Evolutionary conservation across 495 filamentous ascomycete species (phyloP), one percentile per base, ranked within the genome.

Genomic region (Amniculicola lignicola): DNA sequence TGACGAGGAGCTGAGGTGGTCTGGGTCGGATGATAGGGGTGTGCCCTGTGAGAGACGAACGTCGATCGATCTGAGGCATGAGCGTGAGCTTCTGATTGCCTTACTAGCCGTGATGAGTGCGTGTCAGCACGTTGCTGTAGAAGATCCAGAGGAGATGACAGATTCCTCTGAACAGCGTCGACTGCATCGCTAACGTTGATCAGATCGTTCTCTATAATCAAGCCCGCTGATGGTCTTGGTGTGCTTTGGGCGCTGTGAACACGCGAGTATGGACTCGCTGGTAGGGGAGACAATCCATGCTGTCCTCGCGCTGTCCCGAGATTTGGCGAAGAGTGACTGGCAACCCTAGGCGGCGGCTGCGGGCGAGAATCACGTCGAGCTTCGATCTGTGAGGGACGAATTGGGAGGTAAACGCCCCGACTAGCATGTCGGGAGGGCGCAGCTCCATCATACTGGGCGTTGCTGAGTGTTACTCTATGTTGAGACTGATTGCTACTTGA

Each of bases 401-500:
- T 56, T 22, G 58, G 56, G 16, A 31, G 38, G 24, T 56, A 56
- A 9, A 45, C 44, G 29, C 51, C 51, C 21, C 38, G 40, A 39
- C 29, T 48, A 10, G 25, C 12, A 6, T 39, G 52, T 14, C 52
- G 18, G 6, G 52, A 64, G 31, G 61, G 28, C 10, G 21, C 42
- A 4, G 48, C 39, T 21, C 61, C 61, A 31, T 64, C 61, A 44
- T 55, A 59, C 38, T 64, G 61, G 2, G 61, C n/a, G 12, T 45
- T 21, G 4, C 15, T 28, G 19, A 63, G 54, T 21, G 19, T 14
- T 7, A 19, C 29, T 3, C 0, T 28, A n/a, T 53, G 29, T 15
- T 58, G 54, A 16, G 47, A 53, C 0, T 54, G 38, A n/a, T 31
- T 47, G 16, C 51, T 33, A 37, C 59, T 63, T 11, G 60, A 54